Conservation (phyloP, 306 rosid genomes). For the Albizia julibrissin region DNA sequence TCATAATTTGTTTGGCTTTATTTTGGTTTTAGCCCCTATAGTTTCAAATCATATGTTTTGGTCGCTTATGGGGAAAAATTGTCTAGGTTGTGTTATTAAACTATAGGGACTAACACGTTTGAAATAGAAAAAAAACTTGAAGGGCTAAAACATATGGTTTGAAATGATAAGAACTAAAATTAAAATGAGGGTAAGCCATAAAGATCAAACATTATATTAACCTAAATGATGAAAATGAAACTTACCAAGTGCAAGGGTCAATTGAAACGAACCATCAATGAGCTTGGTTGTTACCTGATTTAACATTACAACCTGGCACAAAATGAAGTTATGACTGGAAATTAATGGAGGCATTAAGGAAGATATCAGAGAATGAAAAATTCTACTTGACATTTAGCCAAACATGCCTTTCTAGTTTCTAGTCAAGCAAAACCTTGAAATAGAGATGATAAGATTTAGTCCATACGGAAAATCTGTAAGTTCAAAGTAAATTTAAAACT, state of each 20-base stretch:
- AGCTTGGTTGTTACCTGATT: slow-evolving; percentile 87
- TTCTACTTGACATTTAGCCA: neutral
- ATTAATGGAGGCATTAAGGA: slow-evolving; percentile 1
- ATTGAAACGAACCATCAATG: slow-evolving; percentile 82
- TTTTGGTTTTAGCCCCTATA: too few relatives aligned
- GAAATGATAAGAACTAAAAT: too few relatives aligned
- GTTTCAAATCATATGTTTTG: too few relatives aligned
- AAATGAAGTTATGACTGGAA: slow-evolving; percentile 7
- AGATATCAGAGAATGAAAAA: neutral
- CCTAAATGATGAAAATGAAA: slow-evolving; percentile 14
- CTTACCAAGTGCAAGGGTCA: slow-evolving; percentile 87
- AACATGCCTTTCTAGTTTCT: neutral
- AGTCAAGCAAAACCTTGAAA: neutral
- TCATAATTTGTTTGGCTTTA: too few relatives aligned
- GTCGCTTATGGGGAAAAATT: too few relatives aligned
- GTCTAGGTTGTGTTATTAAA: too few relatives aligned
- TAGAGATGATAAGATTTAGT: neutral
- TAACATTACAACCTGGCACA: slow-evolving; percentile 80
- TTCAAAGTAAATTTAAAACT: neutral
- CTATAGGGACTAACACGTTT: too few relatives aligned
- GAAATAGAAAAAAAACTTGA: too few relatives aligned
- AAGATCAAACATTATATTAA: too few relatives aligned
- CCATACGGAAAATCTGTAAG: neutral
- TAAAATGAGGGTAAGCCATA: too few relatives aligned
- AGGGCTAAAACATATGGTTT: too few relatives aligned